These are phyloP conservation scores for Dioszegia crocea DNA, from an alignment of 768 basidiomycete species.

Conservation along the genomic window DNA sequence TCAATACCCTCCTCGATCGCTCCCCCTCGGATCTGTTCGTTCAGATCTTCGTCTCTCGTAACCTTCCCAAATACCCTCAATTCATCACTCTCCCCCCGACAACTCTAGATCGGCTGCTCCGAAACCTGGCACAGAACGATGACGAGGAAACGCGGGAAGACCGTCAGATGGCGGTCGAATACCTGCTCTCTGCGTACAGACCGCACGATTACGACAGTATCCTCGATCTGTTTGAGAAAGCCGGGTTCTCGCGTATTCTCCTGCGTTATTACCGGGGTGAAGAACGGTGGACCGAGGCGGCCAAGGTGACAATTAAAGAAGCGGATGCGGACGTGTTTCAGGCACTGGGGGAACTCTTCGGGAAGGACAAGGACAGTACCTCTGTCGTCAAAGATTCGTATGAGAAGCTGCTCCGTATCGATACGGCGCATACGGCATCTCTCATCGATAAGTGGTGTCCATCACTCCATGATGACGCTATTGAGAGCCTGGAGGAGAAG, in stretches of 20 bases:
- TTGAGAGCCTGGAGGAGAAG: slow-evolving; percentile 55
- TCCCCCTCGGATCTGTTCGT: slow-evolving; percentile 68
- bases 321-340: slow-evolving; percentile 57
- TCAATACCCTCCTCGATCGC: slow-evolving; percentile 73
- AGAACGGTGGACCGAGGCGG: slow-evolving; percentile 66
- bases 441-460: slow-evolving; percentile 70
- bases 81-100: slow-evolving; percentile 63
- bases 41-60: slow-evolving; percentile 92
- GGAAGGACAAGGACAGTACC: neutral
- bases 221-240: slow-evolving; percentile 65
- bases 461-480: slow-evolving; percentile 61
- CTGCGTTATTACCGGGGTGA: slow-evolving; percentile 75
- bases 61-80: slow-evolving; percentile 93
- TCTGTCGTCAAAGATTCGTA: neutral
- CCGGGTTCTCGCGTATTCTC: slow-evolving; percentile 88
- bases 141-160: slow-evolving; percentile 68
- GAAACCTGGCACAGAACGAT: slow-evolving; percentile 62
- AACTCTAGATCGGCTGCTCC: slow-evolving; percentile 68
- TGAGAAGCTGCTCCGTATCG: slow-evolving; percentile 20
- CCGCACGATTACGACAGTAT: slow-evolving; percentile 72
- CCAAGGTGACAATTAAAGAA: slow-evolving; percentile 67
- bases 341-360: slow-evolving; percentile 63
- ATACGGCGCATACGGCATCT: slow-evolving; percentile 64
- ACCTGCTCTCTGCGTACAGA: slow-evolving; percentile 82
- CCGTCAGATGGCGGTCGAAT: slow-evolving; percentile 90